Evolutionary conservation across 2,329 filamentous ascomycete genomes (phyloP).

Genomic region (Cladosporium sp.): DNA sequence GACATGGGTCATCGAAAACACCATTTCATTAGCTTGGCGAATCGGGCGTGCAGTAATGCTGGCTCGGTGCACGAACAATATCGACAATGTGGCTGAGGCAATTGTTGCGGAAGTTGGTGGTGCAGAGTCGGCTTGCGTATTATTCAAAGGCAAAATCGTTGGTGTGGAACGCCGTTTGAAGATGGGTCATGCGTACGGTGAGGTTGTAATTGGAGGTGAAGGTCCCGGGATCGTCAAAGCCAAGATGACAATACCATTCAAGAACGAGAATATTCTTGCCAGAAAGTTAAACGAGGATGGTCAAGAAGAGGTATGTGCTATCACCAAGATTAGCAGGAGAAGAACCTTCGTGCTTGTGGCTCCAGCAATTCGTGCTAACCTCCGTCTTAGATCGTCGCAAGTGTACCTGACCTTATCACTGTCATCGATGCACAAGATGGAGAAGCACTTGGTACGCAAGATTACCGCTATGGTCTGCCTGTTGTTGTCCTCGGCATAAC

Average conservation of each 20-base stretch:
- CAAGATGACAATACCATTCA: conserved; percentile 24
- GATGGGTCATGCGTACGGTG: conserved; percentile 41
- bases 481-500: conserved; percentile 44
- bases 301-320: conserved; percentile 30
- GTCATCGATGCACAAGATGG: conserved; percentile 55
- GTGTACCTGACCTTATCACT: conserved; percentile 55
- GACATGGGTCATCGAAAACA: conserved; percentile 37
- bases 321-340: too few species aligned
- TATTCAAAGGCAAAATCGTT: conserved; percentile 45
- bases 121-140: conserved; percentile 32
- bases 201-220: conserved; percentile 37
- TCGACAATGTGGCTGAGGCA: conserved; percentile 34
- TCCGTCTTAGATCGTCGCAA: conserved; percentile 34
- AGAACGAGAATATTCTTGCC: conserved; percentile 29
- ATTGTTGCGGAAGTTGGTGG: conserved; percentile 42
- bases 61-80: conserved; percentile 33
- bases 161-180: conserved; percentile 39
- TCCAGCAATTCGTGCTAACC: too few species aligned
- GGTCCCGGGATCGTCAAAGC: conserved; percentile 22
- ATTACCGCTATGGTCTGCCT: conserved; percentile 52
- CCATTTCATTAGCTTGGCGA: conserved; percentile 35
- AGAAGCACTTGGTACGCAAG: conserved; percentile 53
- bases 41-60: conserved; percentile 35
- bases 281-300: conserved; percentile 16
- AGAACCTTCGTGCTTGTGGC: too few species aligned